phyloP scores from a whole-genome alignment of 306 rosid species.

The Vigna hirtella region DNA sequence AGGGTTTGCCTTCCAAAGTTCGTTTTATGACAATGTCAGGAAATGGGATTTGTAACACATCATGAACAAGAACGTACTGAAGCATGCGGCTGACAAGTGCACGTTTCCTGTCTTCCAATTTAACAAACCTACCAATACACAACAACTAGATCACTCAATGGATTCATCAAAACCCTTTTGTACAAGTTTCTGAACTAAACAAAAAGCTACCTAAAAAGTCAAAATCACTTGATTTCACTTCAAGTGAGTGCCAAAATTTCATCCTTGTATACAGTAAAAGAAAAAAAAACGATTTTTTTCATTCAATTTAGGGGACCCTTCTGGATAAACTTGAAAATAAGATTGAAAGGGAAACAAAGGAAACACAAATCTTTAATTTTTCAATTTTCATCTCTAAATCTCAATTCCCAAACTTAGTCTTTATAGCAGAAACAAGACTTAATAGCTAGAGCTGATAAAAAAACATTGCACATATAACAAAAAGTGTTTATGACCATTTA shows the following conservation, averaged over 20 bases:
- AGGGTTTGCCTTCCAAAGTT: constrained; percentile 85
- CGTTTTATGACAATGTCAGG: constrained; percentile 64
- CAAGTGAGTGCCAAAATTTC: not conserved
- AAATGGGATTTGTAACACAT: constrained; percentile 61
- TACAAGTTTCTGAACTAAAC: not conserved
- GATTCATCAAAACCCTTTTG: constrained; percentile 14
- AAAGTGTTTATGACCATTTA: not conserved
- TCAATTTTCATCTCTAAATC: not conserved
- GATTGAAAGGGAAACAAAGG: not conserved
- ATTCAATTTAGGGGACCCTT: not conserved
- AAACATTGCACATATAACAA: not conserved
- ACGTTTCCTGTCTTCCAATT: constrained; percentile 73
- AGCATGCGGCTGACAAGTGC: constrained; percentile 87
- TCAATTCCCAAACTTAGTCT: not conserved
- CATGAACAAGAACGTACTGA: constrained; percentile 70
- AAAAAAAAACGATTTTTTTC: not conserved
- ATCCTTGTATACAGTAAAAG: not conserved
- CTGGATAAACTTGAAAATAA: not conserved
- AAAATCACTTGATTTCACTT: not conserved
- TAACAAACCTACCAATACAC: constrained; percentile 60
- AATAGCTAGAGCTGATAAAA: not conserved
- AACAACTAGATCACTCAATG: constrained; percentile 35
- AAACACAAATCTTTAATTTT: no score
- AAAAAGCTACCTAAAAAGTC: constrained; percentile 4
- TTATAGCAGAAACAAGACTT: not conserved